Base-by-base conservation (phyloP, 1,139 yeast species). In the Blastobotrys arbuscula region DNA sequence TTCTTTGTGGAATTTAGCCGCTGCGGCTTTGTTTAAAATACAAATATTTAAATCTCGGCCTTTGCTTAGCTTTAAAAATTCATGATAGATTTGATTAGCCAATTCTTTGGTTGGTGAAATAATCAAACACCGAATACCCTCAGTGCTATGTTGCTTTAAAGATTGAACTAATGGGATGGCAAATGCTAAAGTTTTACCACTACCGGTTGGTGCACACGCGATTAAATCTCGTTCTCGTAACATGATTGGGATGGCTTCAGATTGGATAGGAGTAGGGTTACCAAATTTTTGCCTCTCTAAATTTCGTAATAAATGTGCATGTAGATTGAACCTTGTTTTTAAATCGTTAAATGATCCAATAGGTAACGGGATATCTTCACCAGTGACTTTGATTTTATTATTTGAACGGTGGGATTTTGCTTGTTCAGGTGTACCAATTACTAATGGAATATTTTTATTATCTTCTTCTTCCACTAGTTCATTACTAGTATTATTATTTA, bases 171-270 rank as follows among this genome's bases (percentile, higher is more conserved):
- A 62, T 2, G 98, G 98, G 16, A 89, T 78, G 50, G 85, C 73
- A 64, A 85, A 92, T 41, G 97, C 96, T 45, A 89, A 72, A 0
- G 96, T 87, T 65, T 88, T 88, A 70, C 96, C 96, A 6, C 95
- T 84, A 57, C 96, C 96, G 0, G 96, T 88, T 38, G 96, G 96
- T 0, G 96, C 96, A 72, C 95, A 85, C 1, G 94, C 95, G 50
- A 88, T 72, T 42, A 88, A 63, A 61, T 88, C 96, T 52, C 92
- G 76, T 23, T 72, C 74, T 45, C 76, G 72, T 45, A 86, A 70
- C 31, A 86, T 69, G 18, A 79, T 70, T 1, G 96, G 96, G 35
- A 89, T 81, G 1, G 87, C 77, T 64, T 88, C 96, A 57, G 90
- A 79, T 69, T 92, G 98, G 57, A 92, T 85, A 1, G 97, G 81